phyloP scores from a whole-genome alignment of 371 early-diverging fungal genomes.

The Dentiscutata heterogama region DNA sequence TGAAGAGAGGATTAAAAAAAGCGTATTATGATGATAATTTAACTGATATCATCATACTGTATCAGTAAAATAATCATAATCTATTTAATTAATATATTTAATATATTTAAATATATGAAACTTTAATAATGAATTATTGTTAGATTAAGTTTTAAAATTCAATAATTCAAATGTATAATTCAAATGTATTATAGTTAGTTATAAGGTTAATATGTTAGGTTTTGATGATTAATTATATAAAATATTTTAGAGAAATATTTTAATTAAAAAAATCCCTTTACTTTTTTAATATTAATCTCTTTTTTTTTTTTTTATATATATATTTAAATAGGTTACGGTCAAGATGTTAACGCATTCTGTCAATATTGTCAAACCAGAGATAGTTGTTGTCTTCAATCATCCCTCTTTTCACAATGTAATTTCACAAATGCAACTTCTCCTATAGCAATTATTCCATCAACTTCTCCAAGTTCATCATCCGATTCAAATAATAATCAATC shows the following conservation, averaged over 20 bases:
- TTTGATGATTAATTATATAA: too few species aligned
- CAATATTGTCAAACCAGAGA: neutral
- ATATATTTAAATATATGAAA: too few species aligned
- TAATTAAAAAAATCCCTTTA: neutral
- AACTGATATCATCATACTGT: too few species aligned
- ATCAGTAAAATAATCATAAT: too few species aligned
- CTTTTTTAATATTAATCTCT: neutral
- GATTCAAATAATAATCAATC: neutral
- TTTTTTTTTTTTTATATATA: neutral
- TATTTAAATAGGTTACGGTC: neutral
- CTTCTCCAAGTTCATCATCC: neutral
- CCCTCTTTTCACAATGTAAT: neutral
- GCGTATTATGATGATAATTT: too few species aligned
- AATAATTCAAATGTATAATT: too few species aligned
- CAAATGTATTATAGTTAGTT: too few species aligned
- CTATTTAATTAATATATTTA: too few species aligned
- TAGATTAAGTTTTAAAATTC: too few species aligned
- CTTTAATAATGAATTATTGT: too few species aligned
- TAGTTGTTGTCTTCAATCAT: neutral
- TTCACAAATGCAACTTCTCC: neutral
- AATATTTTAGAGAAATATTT: neutral
- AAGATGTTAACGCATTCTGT: neutral
- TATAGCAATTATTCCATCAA: neutral
- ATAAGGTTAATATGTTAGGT: too few species aligned
- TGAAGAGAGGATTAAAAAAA: too few species aligned